These are phyloP conservation scores for Arthromyces matolae DNA, from an alignment of 768 basidiomycete genomes.

Conservation along the genomic window DNA sequence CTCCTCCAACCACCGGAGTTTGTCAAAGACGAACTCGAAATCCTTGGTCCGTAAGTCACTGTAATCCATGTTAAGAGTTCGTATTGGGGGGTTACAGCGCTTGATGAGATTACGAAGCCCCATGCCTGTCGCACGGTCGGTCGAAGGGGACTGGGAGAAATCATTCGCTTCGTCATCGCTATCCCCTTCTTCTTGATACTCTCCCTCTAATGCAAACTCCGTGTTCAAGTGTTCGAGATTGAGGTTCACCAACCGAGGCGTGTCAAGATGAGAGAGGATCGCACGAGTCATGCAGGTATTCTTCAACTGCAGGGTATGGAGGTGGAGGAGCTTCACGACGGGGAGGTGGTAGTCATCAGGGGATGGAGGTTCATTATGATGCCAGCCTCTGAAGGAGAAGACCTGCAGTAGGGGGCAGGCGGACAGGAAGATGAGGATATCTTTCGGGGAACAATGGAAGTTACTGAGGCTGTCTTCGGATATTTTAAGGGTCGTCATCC, in stretches of 20 bases:
- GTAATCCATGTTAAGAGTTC: constrained; percentile 72
- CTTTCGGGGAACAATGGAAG: constrained; percentile 40
- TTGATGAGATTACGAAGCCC: constrained; percentile 63
- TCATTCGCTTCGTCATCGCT: constrained; percentile 72
- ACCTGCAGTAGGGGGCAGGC: constrained; percentile 59
- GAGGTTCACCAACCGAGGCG: constrained; percentile 57
- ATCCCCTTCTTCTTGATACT: constrained; percentile 54
- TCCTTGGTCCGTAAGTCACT: constrained; percentile 85
- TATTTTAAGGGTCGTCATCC: constrained; percentile 56
- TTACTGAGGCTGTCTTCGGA: constrained; percentile 40
- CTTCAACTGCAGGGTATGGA: constrained; percentile 55
- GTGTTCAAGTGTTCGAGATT: constrained; percentile 66
- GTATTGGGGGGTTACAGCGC: constrained; percentile 60
- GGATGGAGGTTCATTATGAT: constrained; percentile 38
- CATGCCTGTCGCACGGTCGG: constrained; percentile 78
- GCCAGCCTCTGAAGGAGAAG: constrained; percentile 54
- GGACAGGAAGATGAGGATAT: constrained; percentile 57
- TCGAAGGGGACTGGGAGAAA: constrained; percentile 73
- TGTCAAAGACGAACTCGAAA: constrained; percentile 64
- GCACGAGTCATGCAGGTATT: constrained; percentile 61
- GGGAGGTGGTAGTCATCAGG: constrained; percentile 30
- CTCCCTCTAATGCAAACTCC: constrained; percentile 43
- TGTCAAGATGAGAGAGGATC: constrained; percentile 60
- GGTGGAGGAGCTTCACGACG: constrained; percentile 50
- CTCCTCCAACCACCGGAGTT: constrained; percentile 47